Conservation (phyloP, 345 rosid genomes). For the Syzygium grande region DNA sequence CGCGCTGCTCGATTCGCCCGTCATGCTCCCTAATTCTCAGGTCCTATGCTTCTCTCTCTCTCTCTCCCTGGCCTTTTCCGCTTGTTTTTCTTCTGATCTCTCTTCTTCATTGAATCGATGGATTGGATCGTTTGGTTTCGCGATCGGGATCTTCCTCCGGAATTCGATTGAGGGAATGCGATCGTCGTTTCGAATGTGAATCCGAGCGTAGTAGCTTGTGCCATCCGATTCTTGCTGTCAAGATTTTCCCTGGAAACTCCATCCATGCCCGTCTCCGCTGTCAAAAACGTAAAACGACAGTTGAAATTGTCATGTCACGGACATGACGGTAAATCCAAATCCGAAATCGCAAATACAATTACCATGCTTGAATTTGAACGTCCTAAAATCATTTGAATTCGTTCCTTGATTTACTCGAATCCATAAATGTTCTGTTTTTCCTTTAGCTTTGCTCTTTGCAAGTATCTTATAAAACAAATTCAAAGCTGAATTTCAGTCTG, state of each 20-base stretch:
- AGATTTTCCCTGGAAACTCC: background rate
- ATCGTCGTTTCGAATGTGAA: background rate
- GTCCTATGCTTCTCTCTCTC: background rate
- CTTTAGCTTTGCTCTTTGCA: background rate
- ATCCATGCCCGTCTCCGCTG: background rate
- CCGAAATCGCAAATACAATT: background rate
- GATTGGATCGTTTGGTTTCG: background rate
- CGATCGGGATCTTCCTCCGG: background rate
- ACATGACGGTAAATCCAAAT: background rate
- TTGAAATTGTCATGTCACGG: background rate
- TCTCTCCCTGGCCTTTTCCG: background rate
- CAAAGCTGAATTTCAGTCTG: background rate
- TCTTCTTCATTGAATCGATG: background rate
- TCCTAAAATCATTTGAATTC: background rate
- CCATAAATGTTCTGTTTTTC: background rate
- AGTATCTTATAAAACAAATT: background rate
- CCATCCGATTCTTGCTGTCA: background rate
- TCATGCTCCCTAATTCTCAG: conserved; percentile 47
- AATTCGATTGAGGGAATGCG: background rate
- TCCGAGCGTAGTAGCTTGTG: background rate
- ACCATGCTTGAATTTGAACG: background rate
- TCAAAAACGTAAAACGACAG: background rate
- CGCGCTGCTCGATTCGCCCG: conserved; percentile 51
- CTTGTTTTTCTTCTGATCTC: background rate
- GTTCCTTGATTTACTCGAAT: background rate